These are phyloP conservation scores for Candida morakotiae DNA, from an alignment of 805 yeast genomes.

Conservation along the genomic window DNA sequence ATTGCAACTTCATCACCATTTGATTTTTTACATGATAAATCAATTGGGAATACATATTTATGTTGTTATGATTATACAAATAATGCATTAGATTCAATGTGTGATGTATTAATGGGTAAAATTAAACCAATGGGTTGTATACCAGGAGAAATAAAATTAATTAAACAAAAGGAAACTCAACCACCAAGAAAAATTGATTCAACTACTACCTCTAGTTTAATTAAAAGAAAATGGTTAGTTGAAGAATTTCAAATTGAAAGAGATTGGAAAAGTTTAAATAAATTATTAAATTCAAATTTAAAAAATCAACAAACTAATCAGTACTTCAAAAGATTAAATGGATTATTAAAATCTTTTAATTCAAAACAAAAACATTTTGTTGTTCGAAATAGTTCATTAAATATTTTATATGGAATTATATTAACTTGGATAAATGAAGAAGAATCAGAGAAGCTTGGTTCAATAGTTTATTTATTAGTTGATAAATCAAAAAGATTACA, in stretches of 20 bases:
- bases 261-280: conserved; percentile 47
- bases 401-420: conserved; percentile 50
- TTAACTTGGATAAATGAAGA: conserved; percentile 46
- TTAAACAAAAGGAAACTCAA: conserved; percentile 22
- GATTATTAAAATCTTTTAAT: conserved; percentile 24
- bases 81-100: conserved; percentile 46
- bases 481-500: conserved; percentile 52
- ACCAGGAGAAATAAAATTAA: conserved; percentile 47
- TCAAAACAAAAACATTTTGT: conserved; percentile 46
- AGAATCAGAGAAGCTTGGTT: conserved; percentile 28
- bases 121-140: conserved; percentile 48
- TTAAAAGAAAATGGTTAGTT: conserved; percentile 50
- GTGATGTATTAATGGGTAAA: conserved; percentile 52
- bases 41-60: conserved; percentile 52
- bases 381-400: conserved; percentile 52
- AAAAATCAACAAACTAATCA: conserved; percentile 8
- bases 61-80: conserved; percentile 60
- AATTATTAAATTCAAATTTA: conserved; percentile 33
- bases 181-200: conserved; percentile 6
- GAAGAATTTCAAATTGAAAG: conserved; percentile 49
- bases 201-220: conserved; percentile 13
- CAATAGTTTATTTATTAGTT: conserved; percentile 45
- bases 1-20: conserved; percentile 63
- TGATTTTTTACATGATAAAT: conserved; percentile 53
- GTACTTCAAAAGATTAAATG: conserved; percentile 26